These are phyloP conservation scores for Phytophthora kernoviae DNA, from an alignment of 352 stramenopile genomes.

Conservation along the genomic window DNA sequence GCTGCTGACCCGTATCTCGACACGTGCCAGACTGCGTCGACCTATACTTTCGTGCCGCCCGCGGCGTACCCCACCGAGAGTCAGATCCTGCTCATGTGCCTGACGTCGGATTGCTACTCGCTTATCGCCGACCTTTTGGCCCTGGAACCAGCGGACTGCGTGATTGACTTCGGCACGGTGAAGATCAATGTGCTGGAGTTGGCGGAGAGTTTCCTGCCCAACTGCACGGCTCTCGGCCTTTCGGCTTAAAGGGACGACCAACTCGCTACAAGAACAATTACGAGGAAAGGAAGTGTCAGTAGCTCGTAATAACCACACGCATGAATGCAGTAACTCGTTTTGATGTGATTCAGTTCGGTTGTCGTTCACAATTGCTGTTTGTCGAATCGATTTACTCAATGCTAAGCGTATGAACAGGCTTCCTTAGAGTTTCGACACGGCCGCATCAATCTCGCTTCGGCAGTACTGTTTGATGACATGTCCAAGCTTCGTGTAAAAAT, in stretches of 20 bases:
- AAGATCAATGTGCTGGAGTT: conserved; percentile 55
- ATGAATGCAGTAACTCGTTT: conserved; percentile 19
- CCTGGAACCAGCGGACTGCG: conserved; percentile 46
- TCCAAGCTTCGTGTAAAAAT: conserved; percentile 30
- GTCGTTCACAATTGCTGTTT: too few relatives aligned
- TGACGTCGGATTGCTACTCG: conserved; percentile 36
- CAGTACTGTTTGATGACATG: conserved; percentile 34
- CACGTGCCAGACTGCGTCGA: conserved; percentile 32
- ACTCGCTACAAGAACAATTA: conserved; percentile 13
- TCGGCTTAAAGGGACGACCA: conserved; percentile 14
- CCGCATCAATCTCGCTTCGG: conserved; percentile 3
- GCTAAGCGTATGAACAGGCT: too few relatives aligned
- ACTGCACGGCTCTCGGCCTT: conserved; percentile 41
- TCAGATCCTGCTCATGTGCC: conserved; percentile 44
- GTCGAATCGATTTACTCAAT: too few relatives aligned
- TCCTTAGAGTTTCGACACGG: conserved; percentile 13
- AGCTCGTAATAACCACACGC: conserved; percentile 20
- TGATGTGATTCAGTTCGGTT: conserved; percentile 10
- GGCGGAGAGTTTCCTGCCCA: conserved; percentile 38
- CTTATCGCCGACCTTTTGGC: conserved; percentile 37
- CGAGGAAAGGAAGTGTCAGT: conserved; percentile 1
- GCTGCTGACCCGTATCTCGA: conserved; percentile 22
- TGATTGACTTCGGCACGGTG: conserved; percentile 44
- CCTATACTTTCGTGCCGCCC: conserved; percentile 42
- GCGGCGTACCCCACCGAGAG: conserved; percentile 31